Evolutionary conservation across 1,284 basidiomycete species (phyloP), one percentile per base, ranked within the genome.

Genomic region (Ceratobasidium sp.): DNA sequence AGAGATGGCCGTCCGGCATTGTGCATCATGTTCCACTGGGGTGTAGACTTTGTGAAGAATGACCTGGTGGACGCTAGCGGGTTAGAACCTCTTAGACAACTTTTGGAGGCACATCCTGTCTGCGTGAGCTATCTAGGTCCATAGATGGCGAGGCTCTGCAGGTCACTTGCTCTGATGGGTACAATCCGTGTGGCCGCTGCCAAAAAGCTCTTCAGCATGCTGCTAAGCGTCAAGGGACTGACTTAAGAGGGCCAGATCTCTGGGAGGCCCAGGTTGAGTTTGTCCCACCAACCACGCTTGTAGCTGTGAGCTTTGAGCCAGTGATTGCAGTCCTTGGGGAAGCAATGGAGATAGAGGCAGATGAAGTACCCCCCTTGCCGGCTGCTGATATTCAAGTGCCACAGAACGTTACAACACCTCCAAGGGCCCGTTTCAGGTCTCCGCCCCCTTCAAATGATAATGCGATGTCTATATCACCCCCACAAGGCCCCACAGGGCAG

Each of bases 181-280:
- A 23, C n/a, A n/a, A n/a, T 57, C 20, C 26, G 15, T 57, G 54
- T 28, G 54, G 54, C 10, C 20, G n/a, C 10, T 17, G 54, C 26
- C 9, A 23, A 57, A n/a, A 57, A n/a, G 20, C 54, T 10, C 20
- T 57, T 10, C 12, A 57, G 54, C 20, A 28, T 23, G 54, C 54
- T 9, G 12, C n/a, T 9, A 10, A n/a, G n/a, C 15, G 54, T 15
- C n/a, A 28, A 23, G 50, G 54, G 54, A 23, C n/a, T 57, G n/a
- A 57, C n/a, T n/a, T 57, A 23, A n/a, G 13, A n/a, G 54, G 54
- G 54, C 54, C 54, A 57, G 54, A 57, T 28, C 13, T 23, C 54
- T 57, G 54, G 54, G 54, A 9, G 12, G 54, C 12, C n/a, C 10
- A 23, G 15, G 13, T n/a, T 17, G n/a, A 57, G n/a, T n/a, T 10